A percentile compares a stretch with the other conserved stretches of the same genome.
Conservation (phyloP, 2,329 filamentous ascomycete genomes). For the Lecanicillium sp. region DNA sequence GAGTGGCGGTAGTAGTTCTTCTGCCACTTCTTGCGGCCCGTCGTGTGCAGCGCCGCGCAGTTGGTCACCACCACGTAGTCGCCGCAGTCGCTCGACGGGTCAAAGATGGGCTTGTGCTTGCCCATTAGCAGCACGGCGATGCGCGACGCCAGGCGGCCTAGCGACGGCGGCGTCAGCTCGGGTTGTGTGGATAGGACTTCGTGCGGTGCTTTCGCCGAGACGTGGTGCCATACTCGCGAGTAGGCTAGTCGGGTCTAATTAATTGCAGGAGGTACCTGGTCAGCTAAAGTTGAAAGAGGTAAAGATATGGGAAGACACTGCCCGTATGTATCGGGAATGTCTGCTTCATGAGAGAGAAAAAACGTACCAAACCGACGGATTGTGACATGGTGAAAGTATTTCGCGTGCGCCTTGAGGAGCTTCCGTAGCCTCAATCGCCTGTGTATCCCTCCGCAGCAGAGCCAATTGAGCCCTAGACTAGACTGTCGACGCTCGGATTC, state of each 20-base stretch:
- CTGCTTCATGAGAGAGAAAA: too few species aligned
- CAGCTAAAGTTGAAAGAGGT: conserved; percentile 3
- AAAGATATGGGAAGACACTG: not conserved
- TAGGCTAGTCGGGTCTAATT: conserved; percentile 88
- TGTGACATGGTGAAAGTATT: conserved; percentile 58
- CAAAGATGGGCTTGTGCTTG: conserved; percentile 97
- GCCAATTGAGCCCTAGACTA: too few species aligned
- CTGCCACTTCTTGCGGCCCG: conserved; percentile 85
- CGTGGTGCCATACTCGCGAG: conserved; percentile 87
- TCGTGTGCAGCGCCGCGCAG: conserved; percentile 79
- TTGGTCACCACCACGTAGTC: conserved; percentile 96
- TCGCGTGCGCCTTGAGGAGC: too few species aligned
- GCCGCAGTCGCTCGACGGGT: conserved; percentile 95
- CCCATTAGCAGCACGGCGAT: conserved; percentile 90
- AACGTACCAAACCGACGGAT: conserved; percentile 63
- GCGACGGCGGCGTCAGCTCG: conserved; percentile 61
- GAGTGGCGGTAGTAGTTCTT: conserved; percentile 96
- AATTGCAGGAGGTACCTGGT: not conserved
- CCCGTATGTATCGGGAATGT: too few species aligned
- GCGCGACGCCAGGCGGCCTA: conserved; percentile 80
- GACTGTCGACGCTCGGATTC: too few species aligned
- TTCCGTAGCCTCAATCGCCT: too few species aligned
- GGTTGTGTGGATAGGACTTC: conserved; percentile 50
- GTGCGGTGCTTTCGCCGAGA: conserved; percentile 63
- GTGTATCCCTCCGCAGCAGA: too few species aligned